These are phyloP conservation scores for Coccinonectria pachysandricola DNA, from an alignment of 2,329 filamentous ascomycete genomes.

Conservation along the genomic window DNA sequence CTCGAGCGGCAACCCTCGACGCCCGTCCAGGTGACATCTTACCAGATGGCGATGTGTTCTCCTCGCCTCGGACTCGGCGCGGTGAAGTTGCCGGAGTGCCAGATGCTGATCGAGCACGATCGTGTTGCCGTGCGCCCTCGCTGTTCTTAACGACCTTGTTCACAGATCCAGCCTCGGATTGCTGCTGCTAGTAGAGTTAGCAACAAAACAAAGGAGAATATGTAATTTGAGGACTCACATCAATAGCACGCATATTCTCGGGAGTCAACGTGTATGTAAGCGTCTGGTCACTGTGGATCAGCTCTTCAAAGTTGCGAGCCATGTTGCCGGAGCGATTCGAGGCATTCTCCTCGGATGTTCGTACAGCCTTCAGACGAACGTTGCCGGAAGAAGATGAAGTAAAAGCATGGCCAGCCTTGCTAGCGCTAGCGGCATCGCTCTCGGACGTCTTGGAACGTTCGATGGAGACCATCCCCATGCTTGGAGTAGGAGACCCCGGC, in stretches of 20 bases:
- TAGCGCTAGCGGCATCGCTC: slow-evolving; percentile 19
- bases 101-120: slow-evolving; percentile 41
- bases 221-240: no score
- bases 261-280: slow-evolving; percentile 76
- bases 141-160: slow-evolving; percentile 33
- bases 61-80: no score
- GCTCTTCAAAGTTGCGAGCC: slow-evolving; percentile 61
- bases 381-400: slow-evolving; percentile 42
- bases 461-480: slow-evolving; percentile 29
- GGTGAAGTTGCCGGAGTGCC: no score
- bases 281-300: slow-evolving; percentile 74
- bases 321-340: slow-evolving; percentile 44
- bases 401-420: slow-evolving; percentile 34
- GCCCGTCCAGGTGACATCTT: no score
- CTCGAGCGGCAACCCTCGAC: no score
- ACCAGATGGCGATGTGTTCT: no score
- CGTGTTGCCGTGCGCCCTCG: slow-evolving; percentile 33
- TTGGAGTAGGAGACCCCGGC: slow-evolving; percentile 18
- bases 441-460: slow-evolving; percentile 27
- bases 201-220: no score
- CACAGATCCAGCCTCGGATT: no score
- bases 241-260: slow-evolving; percentile 65
- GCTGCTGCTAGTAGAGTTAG: no score
- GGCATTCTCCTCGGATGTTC: slow-evolving; percentile 48
- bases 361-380: slow-evolving; percentile 41